phyloP scores from a whole-genome alignment of 2,329 filamentous ascomycete species.

The Alternaria panax region DNA sequence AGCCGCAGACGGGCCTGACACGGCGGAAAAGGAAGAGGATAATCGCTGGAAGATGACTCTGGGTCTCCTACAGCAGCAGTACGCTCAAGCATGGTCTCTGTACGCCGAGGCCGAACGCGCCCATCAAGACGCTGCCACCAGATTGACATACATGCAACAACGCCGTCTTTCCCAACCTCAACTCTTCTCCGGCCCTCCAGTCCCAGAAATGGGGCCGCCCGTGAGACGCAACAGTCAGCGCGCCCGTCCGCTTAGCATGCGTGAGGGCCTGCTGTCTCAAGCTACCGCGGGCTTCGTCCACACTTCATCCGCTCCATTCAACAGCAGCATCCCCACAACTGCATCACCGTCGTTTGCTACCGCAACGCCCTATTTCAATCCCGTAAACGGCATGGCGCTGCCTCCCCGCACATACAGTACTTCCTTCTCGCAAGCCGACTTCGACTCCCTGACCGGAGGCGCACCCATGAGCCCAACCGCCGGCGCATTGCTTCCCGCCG shows the following conservation, averaged over 20 bases:
- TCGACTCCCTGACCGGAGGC: conserved; percentile 66
- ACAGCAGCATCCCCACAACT: conserved; percentile 54
- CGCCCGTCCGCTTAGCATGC: conserved; percentile 50
- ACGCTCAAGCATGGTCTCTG: conserved; percentile 48
- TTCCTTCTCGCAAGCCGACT: conserved; percentile 66
- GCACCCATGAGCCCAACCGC: conserved; percentile 81
- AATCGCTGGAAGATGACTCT: conserved; percentile 65
- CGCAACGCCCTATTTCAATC: conserved; percentile 62
- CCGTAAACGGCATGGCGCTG: conserved; percentile 68
- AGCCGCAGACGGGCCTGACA: conserved; percentile 51
- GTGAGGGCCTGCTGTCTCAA: conserved; percentile 43
- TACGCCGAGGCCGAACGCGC: conserved; percentile 49
- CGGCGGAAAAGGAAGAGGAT: conserved; percentile 55
- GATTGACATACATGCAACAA: conserved; percentile 51
- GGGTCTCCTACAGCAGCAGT: conserved; percentile 61
- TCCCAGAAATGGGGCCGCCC: conserved; percentile 40
- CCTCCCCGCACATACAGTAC: conserved; percentile 36
- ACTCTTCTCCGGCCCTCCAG: conserved; percentile 42
- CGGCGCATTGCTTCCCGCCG: conserved; percentile 74
- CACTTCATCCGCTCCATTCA: conserved; percentile 54
- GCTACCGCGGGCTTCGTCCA: conserved; percentile 46
- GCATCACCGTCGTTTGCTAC: conserved; percentile 62
- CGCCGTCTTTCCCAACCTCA: conserved; percentile 51
- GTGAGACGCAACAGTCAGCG: conserved; percentile 53
- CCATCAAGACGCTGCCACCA: conserved; percentile 51